A percentile compares a stretch with the other conserved stretches of the same genome.
Evolutionary conservation across 1,139 yeast genomes (phyloP).

Genomic region (Candida pseudoviswanathii): DNA sequence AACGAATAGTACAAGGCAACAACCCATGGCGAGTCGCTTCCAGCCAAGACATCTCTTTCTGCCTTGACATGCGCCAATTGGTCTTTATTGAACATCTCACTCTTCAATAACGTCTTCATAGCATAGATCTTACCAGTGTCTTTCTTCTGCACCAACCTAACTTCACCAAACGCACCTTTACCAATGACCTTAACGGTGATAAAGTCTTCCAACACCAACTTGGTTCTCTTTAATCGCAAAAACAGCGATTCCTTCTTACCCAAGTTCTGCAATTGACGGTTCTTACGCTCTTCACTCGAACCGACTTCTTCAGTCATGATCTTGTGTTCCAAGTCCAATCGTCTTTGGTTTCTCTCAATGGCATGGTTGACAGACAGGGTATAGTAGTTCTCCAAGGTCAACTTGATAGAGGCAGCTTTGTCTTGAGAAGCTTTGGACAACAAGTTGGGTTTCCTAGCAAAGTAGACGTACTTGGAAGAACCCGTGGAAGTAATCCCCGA

Average conservation of each 20-base stretch:
- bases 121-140: slow-evolving; percentile 86
- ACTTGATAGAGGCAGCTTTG: slow-evolving; percentile 70
- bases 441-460: slow-evolving; percentile 85
- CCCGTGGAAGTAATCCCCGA: slow-evolving; percentile 18
- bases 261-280: slow-evolving; percentile 67
- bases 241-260: slow-evolving; percentile 81
- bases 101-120: slow-evolving; percentile 76
- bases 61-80: slow-evolving; percentile 85
- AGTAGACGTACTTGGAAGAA: slow-evolving; percentile 57
- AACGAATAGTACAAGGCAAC: slow-evolving; percentile 79
- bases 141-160: slow-evolving; percentile 75
- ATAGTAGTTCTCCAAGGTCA: slow-evolving; percentile 71
- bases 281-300: slow-evolving; percentile 69
- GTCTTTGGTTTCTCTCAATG: slow-evolving; percentile 77
- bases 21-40: slow-evolving; percentile 87
- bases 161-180: slow-evolving; percentile 88
- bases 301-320: slow-evolving; percentile 62
- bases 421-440: slow-evolving; percentile 69
- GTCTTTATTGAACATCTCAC: slow-evolving; percentile 83
- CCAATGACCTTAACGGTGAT: slow-evolving; percentile 81
- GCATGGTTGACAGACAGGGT: slow-evolving; percentile 80
- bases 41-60: slow-evolving; percentile 83
- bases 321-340: slow-evolving; percentile 71
- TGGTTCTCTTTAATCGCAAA: slow-evolving; percentile 72
- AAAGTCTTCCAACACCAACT: slow-evolving; percentile 73